phyloP scores from a whole-genome alignment of 495 filamentous ascomycete genomes.

The Aspergillus saccharolyticus region DNA sequence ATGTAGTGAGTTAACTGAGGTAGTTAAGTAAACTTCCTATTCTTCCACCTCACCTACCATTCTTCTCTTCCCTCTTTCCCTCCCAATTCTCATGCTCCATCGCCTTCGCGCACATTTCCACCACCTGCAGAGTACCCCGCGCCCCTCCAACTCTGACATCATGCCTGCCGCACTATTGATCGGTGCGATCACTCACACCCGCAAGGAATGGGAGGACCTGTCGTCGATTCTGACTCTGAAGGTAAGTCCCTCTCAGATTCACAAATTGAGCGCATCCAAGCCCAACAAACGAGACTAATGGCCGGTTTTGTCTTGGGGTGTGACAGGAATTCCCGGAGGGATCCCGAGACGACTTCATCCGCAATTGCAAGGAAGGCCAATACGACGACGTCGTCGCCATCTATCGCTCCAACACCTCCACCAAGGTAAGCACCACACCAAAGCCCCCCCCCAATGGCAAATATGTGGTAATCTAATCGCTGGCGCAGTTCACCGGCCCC shows the following conservation, averaged over 20 bases:
- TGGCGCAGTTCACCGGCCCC: slow-evolving; percentile 49
- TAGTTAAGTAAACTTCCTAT: background rate
- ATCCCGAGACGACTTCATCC: slow-evolving; percentile 48
- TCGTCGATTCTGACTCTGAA: slow-evolving; percentile 49
- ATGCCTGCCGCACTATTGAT: slow-evolving; percentile 49
- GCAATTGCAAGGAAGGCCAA: slow-evolving; percentile 47
- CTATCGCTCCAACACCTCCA: slow-evolving; percentile 57
- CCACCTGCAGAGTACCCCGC: slow-evolving; percentile 19
- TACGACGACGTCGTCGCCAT: slow-evolving; percentile 55
- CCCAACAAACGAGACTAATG: background rate
- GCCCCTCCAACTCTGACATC: slow-evolving; percentile 28
- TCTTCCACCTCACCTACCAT: background rate
- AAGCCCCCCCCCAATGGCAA: too few relatives aligned
- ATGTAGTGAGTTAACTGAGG: background rate
- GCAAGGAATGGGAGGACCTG: slow-evolving; percentile 53
- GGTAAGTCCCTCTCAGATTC: slow-evolving; percentile 24
- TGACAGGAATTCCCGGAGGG: slow-evolving; percentile 53
- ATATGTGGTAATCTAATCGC: background rate
- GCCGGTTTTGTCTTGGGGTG: too few relatives aligned
- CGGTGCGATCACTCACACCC: slow-evolving; percentile 49
- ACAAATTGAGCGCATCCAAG: background rate
- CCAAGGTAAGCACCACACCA: slow-evolving; percentile 33
- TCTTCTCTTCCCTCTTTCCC: background rate
- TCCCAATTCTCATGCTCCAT: background rate
- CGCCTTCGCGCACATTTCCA: background rate